Conservation (phyloP, 495 filamentous ascomycete species). For the Aspergillus sparsus region DNA sequence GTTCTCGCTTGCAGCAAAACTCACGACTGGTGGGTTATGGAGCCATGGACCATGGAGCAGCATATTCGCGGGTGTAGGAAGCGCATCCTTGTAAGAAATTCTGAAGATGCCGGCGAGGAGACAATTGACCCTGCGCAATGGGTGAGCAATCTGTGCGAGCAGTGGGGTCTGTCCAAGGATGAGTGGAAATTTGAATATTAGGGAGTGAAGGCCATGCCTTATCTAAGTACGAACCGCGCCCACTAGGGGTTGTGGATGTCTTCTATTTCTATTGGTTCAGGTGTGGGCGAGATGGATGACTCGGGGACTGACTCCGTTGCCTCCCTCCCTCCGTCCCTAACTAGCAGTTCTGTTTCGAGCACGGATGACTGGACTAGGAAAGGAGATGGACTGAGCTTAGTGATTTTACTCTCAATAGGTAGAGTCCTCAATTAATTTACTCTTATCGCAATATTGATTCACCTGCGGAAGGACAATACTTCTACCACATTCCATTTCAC, state of each 20-base stretch:
- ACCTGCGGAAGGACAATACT: too few species aligned
- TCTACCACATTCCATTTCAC: too few species aligned
- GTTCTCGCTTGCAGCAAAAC: conserved; percentile 9
- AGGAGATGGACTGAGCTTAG: too few species aligned
- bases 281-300: too few species aligned
- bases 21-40: conserved; percentile 13
- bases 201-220: too few species aligned
- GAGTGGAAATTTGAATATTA: conserved; percentile 17
- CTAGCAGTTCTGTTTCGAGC: background rate
- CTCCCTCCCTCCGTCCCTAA: background rate
- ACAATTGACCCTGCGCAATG: conserved; percentile 7
- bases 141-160: conserved; percentile 14
- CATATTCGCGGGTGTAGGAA: conserved; percentile 10
- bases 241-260: too few species aligned
- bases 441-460: too few species aligned
- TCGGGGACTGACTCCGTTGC: background rate
- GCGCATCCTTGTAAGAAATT: background rate
- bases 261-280: too few species aligned
- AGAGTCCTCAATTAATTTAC: too few species aligned
- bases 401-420: too few species aligned
- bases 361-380: too few species aligned
- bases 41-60: conserved; percentile 7
- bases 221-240: too few species aligned
- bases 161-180: conserved; percentile 16
- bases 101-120: conserved; percentile 6